Conservation (phyloP, 2,329 filamentous ascomycete species). For the Alternaria metachromatica region DNA sequence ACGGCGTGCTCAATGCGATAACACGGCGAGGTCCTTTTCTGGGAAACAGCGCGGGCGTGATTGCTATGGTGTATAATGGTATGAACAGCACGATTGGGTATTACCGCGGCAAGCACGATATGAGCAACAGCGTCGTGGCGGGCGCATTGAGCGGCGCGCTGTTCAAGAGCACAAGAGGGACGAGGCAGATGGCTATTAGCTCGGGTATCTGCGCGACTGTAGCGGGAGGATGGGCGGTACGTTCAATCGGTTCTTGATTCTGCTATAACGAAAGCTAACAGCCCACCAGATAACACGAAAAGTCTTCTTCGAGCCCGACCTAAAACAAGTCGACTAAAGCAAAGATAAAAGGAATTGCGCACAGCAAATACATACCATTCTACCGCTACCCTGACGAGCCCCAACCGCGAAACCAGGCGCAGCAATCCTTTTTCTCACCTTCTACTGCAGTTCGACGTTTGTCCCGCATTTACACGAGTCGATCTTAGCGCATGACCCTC, state of each 20-base stretch:
- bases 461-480: constrained; percentile 18
- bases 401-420: neutral
- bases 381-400: neutral
- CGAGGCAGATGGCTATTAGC: constrained; percentile 93
- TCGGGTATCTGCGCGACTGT: constrained; percentile 85
- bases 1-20: constrained; percentile 92
- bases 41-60: constrained; percentile 93
- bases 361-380: neutral
- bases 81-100: constrained; percentile 51
- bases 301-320: constrained; percentile 36
- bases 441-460: constrained; percentile 16
- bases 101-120: constrained; percentile 63
- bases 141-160: constrained; percentile 89
- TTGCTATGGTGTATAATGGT: constrained; percentile 97
- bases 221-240: constrained; percentile 87
- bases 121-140: constrained; percentile 84
- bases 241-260: neutral
- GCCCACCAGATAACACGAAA: constrained; percentile 30
- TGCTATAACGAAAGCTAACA: neutral
- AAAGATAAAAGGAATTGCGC: neutral
- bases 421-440: constrained; percentile 1
- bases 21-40: constrained; percentile 92
- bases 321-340: constrained; percentile 5
- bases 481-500: constrained; percentile 14
- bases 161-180: constrained; percentile 93